Percentiles rank a stretch among this genome's conserved stretches.
Conservation (phyloP, 495 filamentous ascomycete genomes). For the Xylaria castorea region DNA sequence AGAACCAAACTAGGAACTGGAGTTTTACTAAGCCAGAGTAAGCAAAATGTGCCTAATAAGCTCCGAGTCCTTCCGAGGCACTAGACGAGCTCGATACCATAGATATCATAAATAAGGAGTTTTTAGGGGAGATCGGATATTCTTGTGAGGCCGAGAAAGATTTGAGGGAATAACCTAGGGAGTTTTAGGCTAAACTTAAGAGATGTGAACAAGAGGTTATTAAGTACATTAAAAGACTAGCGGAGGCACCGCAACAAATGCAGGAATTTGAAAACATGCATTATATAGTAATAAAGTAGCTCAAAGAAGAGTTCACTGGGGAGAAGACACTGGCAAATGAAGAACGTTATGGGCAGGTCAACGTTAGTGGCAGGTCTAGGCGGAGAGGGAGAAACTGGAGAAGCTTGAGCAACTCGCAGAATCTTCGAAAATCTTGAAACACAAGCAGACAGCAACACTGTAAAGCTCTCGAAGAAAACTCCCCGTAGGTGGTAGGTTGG, state of each 20-base stretch:
- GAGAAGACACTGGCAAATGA: background rate
- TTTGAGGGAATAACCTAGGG: background rate
- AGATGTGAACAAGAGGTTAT: background rate
- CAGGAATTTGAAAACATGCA: background rate
- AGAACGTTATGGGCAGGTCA: background rate
- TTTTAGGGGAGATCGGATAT: background rate
- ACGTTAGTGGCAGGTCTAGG: background rate
- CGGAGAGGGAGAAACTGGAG: background rate
- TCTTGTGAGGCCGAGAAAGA: background rate
- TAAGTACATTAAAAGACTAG: background rate
- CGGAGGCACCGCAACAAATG: background rate
- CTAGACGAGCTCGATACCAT: background rate
- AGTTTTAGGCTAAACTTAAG: background rate
- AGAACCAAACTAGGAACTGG: background rate
- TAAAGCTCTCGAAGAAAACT: background rate
- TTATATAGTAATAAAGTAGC: background rate
- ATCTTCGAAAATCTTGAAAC: background rate
- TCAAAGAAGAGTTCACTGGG: background rate
- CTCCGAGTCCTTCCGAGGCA: background rate
- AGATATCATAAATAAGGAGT: background rate
- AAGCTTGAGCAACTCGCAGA: slow-evolving; percentile 2
- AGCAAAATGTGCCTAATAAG: background rate
- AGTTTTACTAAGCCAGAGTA: background rate
- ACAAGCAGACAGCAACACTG: slow-evolving; percentile 6
- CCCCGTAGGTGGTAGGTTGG: background rate